Base-by-base conservation (phyloP, 2,329 filamentous ascomycete genomes). In the Lachnellula occidentalis region DNA sequence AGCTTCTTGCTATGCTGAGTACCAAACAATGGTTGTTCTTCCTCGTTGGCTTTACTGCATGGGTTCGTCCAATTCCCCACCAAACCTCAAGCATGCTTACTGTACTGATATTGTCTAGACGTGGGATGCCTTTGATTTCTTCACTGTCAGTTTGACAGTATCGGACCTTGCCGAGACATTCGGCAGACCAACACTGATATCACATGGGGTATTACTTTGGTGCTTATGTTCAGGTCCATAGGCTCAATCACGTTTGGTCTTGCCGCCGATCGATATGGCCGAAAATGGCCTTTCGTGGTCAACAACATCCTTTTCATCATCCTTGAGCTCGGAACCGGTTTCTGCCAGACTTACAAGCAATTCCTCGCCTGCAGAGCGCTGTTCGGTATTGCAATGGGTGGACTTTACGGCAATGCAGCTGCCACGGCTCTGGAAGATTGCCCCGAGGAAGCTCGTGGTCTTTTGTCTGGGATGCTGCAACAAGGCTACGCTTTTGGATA, bases 401-500 rank as follows among this genome's bases (percentile, higher is more conserved):
- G 88, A 61, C 62, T 92, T 1, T 85, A 91, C 70, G 89, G 89
- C 53, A 90, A 90, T 64, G 87, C 86, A 1, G 86, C 87, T 9
- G 87, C 88, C 4, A 92, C 88, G 63, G 87, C 88, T 0, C 77
- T 92, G 9, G 89, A 92, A 66, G 88, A 69, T 53, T 68, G 66
- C 50, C 67, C 67, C 7, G 64, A 64, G 45, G 65, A 61, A 36
- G 66, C 88, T 7, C 79, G 89, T 68, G 90, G 90, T 62, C 75
- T 94, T 37, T 88, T 94, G 80, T 89, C 85, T 14, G 90, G 89
- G 51, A 87, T 94, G 49, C 73, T 92, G 17, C 90, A 94, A 65
- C 88, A 91, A 70, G 90, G 89, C 2, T 92, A 91, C 68, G 86
- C 86, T 0, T 79, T 91, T 59, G 89, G 89, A 34, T 92, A 92